Evolutionary conservation across 306 rosid genomes (phyloP).

Genomic region (Quercus alba): DNA sequence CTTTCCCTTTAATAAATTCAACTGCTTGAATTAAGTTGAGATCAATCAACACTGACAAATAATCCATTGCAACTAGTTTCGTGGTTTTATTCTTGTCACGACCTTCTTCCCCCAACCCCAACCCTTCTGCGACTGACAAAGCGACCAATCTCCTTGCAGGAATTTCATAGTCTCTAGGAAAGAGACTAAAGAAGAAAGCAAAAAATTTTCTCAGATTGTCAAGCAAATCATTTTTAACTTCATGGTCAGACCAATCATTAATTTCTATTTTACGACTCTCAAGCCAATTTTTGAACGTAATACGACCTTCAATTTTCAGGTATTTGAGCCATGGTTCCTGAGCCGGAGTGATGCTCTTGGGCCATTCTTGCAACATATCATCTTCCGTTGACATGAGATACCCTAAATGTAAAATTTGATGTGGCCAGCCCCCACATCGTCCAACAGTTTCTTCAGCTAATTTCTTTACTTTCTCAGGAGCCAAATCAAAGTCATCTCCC

Average conservation of each 20-base stretch:
- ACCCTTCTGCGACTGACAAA: no score
- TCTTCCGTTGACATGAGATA: background rate
- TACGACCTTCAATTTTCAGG: no score
- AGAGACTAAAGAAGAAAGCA: no score
- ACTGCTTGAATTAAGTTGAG: conserved; percentile 13
- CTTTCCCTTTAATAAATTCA: conserved; percentile 2
- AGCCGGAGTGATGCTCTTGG: no score
- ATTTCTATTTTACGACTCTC: no score
- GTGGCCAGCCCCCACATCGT: background rate
- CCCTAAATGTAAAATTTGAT: background rate
- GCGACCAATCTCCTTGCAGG: no score
- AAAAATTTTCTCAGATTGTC: no score
- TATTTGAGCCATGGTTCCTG: no score
- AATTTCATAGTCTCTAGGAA: no score
- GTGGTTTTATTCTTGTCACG: background rate
- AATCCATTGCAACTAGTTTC: background rate
- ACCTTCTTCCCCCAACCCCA: background rate
- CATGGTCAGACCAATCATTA: no score
- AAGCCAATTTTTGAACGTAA: accelerated
- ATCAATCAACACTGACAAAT: background rate
- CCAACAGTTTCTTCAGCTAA: background rate
- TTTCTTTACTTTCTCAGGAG: accelerated
- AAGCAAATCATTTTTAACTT: no score
- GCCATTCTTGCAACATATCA: no score
- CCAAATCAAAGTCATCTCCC: background rate